Base-by-base conservation (phyloP, 169 alveolate species). In the Plasmodium berghei region DNA sequence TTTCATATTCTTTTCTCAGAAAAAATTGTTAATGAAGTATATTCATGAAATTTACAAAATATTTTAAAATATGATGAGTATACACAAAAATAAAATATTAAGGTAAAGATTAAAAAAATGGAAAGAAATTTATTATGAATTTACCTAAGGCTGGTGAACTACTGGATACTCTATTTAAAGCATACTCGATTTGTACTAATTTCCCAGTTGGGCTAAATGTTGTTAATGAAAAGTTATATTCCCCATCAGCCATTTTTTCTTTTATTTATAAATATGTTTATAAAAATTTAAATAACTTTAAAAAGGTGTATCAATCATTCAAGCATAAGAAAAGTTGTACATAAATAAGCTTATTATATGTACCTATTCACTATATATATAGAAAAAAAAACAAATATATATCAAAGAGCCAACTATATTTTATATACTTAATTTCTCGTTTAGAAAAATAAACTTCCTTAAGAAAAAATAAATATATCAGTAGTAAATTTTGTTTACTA, bases 141-240 rank as follows among this genome's bases (percentile, higher is more conserved):
- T n/a, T 71, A 93, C 96, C 99, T 73, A 98, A 92, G 1, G 99
- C 97, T 9, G 99, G 98, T 42, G 98, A 98, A 62, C 99, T 99
- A 45, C 96, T 96, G 49, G 97, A 96, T 4, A 97, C 99, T 40
- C 99, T 99, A 71, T 97, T 97, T 73, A 98, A 95, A 16, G 99
- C 99, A 89, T 98, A 97, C 90, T 98, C 99, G 61, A 99, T 97
- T 93, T 98, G 99, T 56, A 97, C 97, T 58, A 99, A 97, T 89
- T 98, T 97, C 28, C 99, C 99, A 49, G 97, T 94, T 46, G 98
- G 98, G 56, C 98, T 94, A 95, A 98, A 98, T 45, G 99, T 98
- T 64, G 99, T 98, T 75, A 98, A 93, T 26, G 98, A 96, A 94
- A 97, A 97, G 71, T 96, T 95, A 88, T 97, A 96, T 70, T 96